Percentiles rank a stretch among this genome's conserved stretches.
Conservation (phyloP, 108 stramenopile species). For the Ochromonas danica region DNA sequence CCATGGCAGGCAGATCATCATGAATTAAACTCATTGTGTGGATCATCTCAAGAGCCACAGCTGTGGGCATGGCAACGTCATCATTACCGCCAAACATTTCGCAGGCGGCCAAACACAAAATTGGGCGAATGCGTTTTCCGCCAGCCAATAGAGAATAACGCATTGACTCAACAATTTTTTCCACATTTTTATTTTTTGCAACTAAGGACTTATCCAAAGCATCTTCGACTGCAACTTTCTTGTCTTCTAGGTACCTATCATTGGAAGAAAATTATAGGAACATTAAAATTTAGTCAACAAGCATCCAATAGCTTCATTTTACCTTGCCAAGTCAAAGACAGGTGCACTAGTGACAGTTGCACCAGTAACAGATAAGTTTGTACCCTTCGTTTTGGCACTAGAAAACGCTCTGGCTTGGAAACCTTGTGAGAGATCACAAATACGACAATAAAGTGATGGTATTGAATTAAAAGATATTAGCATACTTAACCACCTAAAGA, state of each 20-base stretch:
- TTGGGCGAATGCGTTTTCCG: conserved; percentile 89
- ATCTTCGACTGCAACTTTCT: conserved; percentile 72
- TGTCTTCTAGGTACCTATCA: conserved; percentile 72
- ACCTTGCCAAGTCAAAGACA: neutral
- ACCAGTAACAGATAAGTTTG: neutral
- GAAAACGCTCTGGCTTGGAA: too few species aligned
- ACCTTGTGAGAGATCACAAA: too few species aligned
- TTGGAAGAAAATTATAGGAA: too few species aligned
- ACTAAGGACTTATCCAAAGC: conserved; percentile 72
- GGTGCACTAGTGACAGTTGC: neutral
- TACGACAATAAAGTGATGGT: too few species aligned
- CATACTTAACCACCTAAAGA: too few species aligned
- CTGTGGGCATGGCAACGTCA: conserved; percentile 80
- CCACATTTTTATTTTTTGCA: conserved; percentile 59
- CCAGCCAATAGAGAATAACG: conserved; percentile 89
- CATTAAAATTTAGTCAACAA: too few species aligned
- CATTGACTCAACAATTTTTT: conserved; percentile 86
- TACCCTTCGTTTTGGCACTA: neutral
- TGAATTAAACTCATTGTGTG: conserved; percentile 96
- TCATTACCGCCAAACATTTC: conserved; percentile 82
- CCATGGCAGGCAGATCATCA: conserved; percentile 92
- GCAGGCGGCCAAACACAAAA: conserved; percentile 81
- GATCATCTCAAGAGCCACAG: conserved; percentile 93
- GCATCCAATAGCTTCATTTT: too few species aligned
- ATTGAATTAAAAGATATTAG: too few species aligned